Conservation (phyloP, 2,329 filamentous ascomycete species). For the Colletotrichum orbiculare region DNA sequence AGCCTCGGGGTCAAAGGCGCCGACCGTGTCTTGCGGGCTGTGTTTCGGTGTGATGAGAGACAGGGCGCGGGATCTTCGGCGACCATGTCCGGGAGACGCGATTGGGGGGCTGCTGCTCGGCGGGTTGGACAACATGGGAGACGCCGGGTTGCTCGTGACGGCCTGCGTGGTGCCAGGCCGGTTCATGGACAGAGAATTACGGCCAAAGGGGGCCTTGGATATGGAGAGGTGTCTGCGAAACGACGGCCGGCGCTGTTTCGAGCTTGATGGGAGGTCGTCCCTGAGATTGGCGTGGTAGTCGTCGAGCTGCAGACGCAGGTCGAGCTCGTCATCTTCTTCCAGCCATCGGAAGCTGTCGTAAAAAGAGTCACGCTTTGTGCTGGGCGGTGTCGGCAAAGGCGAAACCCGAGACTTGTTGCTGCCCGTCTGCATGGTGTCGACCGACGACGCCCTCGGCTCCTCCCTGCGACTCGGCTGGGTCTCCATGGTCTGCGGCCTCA, state of each 20-base stretch:
- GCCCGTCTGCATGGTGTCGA: slow-evolving; percentile 14
- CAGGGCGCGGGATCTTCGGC: slow-evolving; percentile 65
- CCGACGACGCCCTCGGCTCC: slow-evolving; percentile 28
- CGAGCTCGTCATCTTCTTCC: slow-evolving; percentile 77
- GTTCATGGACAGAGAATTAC: slow-evolving; percentile 62
- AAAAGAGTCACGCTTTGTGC: slow-evolving; percentile 61
- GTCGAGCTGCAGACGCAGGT: slow-evolving; percentile 73
- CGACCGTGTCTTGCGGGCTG: slow-evolving; percentile 54
- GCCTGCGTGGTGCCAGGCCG: slow-evolving; percentile 59
- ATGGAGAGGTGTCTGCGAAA: slow-evolving; percentile 80
- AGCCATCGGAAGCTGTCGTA: slow-evolving; percentile 79
- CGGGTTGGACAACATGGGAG: slow-evolving; percentile 41
- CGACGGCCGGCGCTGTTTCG: slow-evolving; percentile 64
- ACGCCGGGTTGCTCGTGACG: slow-evolving; percentile 37
- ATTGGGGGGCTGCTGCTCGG: slow-evolving; percentile 24
- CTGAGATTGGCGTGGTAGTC: slow-evolving; percentile 76
- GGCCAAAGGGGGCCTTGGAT: slow-evolving; percentile 71
- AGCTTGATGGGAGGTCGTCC: slow-evolving; percentile 57
- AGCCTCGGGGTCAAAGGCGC: slow-evolving; percentile 75
- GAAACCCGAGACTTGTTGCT: slow-evolving; percentile 17
- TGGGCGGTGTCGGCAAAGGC: slow-evolving; percentile 7
- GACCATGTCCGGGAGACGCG: slow-evolving; percentile 50
- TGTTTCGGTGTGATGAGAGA: slow-evolving; percentile 65
- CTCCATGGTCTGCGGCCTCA: slow-evolving; percentile 45
- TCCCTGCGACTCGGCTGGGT: slow-evolving; percentile 34